Conservation (phyloP, 225 moss, liverwort and hornwort species). For the Physcomitrium patens region DNA sequence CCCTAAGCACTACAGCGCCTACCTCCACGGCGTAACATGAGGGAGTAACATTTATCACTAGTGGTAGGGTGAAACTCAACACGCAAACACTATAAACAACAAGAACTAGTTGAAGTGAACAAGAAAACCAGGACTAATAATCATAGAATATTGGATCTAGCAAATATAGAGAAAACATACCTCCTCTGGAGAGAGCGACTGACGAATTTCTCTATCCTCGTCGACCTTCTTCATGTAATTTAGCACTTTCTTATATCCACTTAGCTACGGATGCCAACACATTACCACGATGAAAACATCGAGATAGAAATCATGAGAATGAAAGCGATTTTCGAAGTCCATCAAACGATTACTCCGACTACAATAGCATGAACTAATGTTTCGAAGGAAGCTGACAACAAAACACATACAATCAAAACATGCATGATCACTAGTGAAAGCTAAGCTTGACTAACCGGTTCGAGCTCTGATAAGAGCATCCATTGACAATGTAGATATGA, state of each 20-base stretch:
- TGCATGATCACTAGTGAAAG: too few relatives aligned
- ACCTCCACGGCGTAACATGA: too few relatives aligned
- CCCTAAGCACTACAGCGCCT: too few relatives aligned
- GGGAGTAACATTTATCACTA: too few relatives aligned
- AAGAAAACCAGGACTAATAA: neutral
- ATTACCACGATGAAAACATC: conserved; percentile 22
- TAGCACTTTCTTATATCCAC: conserved; percentile 94
- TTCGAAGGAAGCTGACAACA: too few relatives aligned
- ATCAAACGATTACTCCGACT: neutral
- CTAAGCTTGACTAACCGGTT: conserved; percentile 60
- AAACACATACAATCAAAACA: too few relatives aligned
- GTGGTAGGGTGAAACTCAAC: neutral
- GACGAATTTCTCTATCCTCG: conserved; percentile 86
- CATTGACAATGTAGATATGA: conserved; percentile 98
- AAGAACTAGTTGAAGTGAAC: neutral
- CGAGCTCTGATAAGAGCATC: conserved; percentile 88
- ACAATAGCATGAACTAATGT: neutral
- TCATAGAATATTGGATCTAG: conserved; percentile 14
- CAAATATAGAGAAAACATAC: conserved; percentile 41
- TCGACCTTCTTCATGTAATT: conserved; percentile 99
- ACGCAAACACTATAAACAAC: conserved; percentile 4
- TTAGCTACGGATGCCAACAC: conserved; percentile 66
- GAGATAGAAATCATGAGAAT: conserved; percentile 18
- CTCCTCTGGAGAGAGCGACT: conserved; percentile 89
- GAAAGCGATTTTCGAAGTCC: conserved; percentile 11